These are phyloP conservation scores for Asclepias syriaca DNA, from an alignment of 257 asterid genomes.

Conservation along the genomic window DNA sequence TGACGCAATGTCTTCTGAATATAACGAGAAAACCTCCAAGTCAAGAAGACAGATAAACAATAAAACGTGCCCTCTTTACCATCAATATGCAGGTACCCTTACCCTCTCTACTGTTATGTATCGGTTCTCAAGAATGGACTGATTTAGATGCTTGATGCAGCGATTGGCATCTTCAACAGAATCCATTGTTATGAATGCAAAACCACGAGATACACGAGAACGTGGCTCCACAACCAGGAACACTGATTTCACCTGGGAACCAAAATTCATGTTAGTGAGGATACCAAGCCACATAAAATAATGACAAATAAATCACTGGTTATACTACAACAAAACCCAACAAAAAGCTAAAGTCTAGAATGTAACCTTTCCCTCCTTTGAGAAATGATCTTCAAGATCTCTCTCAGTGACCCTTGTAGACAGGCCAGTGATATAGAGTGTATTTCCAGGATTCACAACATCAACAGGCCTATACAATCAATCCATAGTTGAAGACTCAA, in stretches of 20 bases:
- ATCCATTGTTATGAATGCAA: slow-evolving; percentile 90
- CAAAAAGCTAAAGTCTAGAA: slow-evolving; percentile 1
- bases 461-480: slow-evolving; percentile 39
- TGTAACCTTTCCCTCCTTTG: slow-evolving; percentile 92
- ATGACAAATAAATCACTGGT: not conserved
- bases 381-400: slow-evolving; percentile 95
- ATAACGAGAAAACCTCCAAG: slow-evolving; percentile 92
- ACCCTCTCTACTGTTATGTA: slow-evolving; percentile 55
- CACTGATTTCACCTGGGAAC: slow-evolving; percentile 66
- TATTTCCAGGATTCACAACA: slow-evolving; percentile 60
- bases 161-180: slow-evolving; percentile 72
- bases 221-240: slow-evolving; percentile 93
- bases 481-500: slow-evolving; percentile 6
- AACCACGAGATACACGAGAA: slow-evolving; percentile 90
- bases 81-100: slow-evolving; percentile 18
- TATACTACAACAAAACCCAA: not conserved
- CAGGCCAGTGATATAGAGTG: slow-evolving; percentile 92
- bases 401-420: slow-evolving; percentile 93
- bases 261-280: slow-evolving; percentile 12
- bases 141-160: slow-evolving; percentile 90
- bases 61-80: slow-evolving; percentile 33
- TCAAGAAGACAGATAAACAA: slow-evolving; percentile 57
- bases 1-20: slow-evolving; percentile 94
- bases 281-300: not conserved
- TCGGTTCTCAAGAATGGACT: slow-evolving; percentile 90